Base-by-base conservation (phyloP, 2,329 filamentous ascomycete species). In the Ceratocystis huliohia region DNA sequence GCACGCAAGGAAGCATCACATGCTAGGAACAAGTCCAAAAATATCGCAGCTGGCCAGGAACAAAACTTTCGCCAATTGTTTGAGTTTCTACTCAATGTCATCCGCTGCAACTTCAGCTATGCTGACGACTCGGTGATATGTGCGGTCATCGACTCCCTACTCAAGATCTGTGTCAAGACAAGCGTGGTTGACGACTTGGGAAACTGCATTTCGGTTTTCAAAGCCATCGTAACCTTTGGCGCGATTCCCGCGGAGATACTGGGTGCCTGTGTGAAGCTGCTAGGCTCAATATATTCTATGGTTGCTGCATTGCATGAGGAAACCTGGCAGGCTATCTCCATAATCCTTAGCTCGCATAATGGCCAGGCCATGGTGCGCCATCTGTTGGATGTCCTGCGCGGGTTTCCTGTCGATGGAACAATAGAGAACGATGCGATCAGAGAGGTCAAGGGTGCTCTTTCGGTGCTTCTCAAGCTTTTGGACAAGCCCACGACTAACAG, bases 61-160 rank as follows among this genome's bases (percentile, higher is more conserved):
- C 80, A 81, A 69, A 85, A 84, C 71, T 77, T 91, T 65, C 76
- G 81, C 1, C 80, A 82, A 61, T 75, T 91, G 1, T 90, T 91
- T 71, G 75, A 78, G 13, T 88, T 86, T 70, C 70, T 88, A 65
- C 80, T 82, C 67, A 84, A 88, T 69, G 79, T 89, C 65, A 84
- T 89, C 76, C 90, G 89, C 72, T 91, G 89, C 78, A 89, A 87
- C 73, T 88, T 85, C 73, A 87, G 86, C 70, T 80, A 84, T 41
- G 84, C 87, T 28, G 81, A 82, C 69, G 85, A 88, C 69, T 75
- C 79, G 41, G 82, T 86, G 59, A 79, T 88, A 22, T 80, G 80
- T 64, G 77, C 78, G 2, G 75, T 91, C 65, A 82, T 92, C 66
- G 80, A 83, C 66, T 80, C 80, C 13, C 76, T 89, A 7, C 78